These are phyloP conservation scores for Candida yuanshanica DNA, from an alignment of 805 yeast genomes.

Conservation along the genomic window DNA sequence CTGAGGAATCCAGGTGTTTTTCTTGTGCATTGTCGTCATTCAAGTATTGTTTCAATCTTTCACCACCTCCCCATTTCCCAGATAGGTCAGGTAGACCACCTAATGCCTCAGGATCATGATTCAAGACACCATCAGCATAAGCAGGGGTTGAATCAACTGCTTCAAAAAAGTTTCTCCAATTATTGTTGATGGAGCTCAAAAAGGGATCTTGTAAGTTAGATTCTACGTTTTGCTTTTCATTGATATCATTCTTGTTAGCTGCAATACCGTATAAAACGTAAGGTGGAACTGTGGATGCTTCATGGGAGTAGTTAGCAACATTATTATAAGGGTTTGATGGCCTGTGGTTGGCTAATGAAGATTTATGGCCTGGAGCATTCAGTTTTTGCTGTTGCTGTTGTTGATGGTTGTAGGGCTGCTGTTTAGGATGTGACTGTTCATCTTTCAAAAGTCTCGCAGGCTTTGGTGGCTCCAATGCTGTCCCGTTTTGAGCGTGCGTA, in stretches of 20 bases:
- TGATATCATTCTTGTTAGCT: constrained; percentile 22
- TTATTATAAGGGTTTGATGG: constrained; percentile 15
- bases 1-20: constrained; percentile 2
- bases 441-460: too few relatives aligned
- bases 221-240: constrained; percentile 2
- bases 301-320: constrained; percentile 30
- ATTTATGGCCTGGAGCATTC: background rate
- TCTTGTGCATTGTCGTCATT: constrained; percentile 24
- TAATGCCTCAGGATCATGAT: constrained; percentile 18
- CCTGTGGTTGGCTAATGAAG: too few relatives aligned
- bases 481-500: too few relatives aligned
- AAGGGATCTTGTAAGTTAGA: constrained; percentile 26
- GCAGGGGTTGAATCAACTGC: constrained; percentile 42
- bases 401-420: background rate
- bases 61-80: constrained; percentile 68
- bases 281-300: constrained; percentile 50
- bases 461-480: too few relatives aligned
- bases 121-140: constrained; percentile 21
- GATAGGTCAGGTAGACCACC: constrained; percentile 36
- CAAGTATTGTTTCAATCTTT: constrained; percentile 50
- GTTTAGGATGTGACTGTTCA: background rate
- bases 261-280: constrained; percentile 54
- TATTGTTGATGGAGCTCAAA: constrained; percentile 32
- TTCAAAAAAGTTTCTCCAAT: constrained; percentile 47
- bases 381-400: background rate